Percentiles rank a stretch among this genome's conserved stretches.
phyloP scores from a whole-genome alignment of 2,329 filamentous ascomycete genomes.

The Pestalotiopsis sp. region DNA sequence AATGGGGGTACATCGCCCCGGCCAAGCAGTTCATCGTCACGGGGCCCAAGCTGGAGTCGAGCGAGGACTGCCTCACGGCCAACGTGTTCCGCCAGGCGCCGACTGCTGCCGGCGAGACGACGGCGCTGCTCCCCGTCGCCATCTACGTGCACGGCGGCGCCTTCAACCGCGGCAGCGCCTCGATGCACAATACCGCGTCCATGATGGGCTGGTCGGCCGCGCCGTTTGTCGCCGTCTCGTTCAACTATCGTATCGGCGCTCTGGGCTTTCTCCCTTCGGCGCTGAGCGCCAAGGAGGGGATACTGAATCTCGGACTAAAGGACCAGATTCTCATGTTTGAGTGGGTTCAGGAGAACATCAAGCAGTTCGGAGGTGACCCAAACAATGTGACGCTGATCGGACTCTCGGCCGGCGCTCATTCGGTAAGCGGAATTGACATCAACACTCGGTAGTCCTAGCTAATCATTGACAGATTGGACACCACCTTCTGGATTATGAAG shows the following conservation, averaged over 20 bases:
- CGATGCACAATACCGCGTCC: slow-evolving; percentile 48
- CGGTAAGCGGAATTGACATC: slow-evolving; percentile 31
- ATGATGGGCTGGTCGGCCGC: slow-evolving; percentile 49
- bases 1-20: slow-evolving; percentile 24
- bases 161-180: slow-evolving; percentile 42
- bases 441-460: not conserved
- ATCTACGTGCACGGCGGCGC: slow-evolving; percentile 49
- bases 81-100: slow-evolving; percentile 25
- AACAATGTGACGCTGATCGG: slow-evolving; percentile 51
- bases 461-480: slow-evolving; percentile 50
- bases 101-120: not conserved
- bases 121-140: slow-evolving; percentile 30
- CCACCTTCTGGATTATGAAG: slow-evolving; percentile 47
- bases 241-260: slow-evolving; percentile 55
- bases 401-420: slow-evolving; percentile 52
- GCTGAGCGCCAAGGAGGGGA: slow-evolving; percentile 51
- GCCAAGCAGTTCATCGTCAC: slow-evolving; percentile 18
- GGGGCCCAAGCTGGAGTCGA: slow-evolving; percentile 20
- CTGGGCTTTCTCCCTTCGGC: slow-evolving; percentile 62
- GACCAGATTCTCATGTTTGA: slow-evolving; percentile 53
- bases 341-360: slow-evolving; percentile 58
- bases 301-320: slow-evolving; percentile 57
- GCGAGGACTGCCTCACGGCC: slow-evolving; percentile 28
- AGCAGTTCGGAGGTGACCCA: slow-evolving; percentile 53
- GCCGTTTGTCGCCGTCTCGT: slow-evolving; percentile 49